Evolutionary conservation across 495 filamentous ascomycete species (phyloP).

Genomic region (Talaromyces ruber): DNA sequence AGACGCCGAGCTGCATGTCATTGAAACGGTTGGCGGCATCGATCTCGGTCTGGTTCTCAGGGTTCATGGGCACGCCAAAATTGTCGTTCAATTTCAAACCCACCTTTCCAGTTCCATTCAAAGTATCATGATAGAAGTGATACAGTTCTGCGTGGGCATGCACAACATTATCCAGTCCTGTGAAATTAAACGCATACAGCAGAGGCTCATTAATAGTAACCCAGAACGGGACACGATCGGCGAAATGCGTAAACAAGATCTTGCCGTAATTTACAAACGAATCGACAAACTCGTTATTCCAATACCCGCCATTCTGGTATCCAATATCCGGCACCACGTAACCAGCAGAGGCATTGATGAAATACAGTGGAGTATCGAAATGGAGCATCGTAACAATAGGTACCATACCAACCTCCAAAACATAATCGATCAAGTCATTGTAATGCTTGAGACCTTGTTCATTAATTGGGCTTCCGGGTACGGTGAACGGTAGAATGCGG

Average conservation of each 20-base stretch:
- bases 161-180: conserved; percentile 23
- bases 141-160: conserved; percentile 30
- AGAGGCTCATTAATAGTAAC: conserved; percentile 38
- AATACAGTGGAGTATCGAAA: conserved; percentile 28
- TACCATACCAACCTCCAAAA: conserved; percentile 29
- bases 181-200: conserved; percentile 21
- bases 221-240: conserved; percentile 36
- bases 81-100: conserved; percentile 34
- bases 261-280: conserved; percentile 31
- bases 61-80: conserved; percentile 29
- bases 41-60: conserved; percentile 23
- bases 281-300: conserved; percentile 24
- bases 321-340: conserved; percentile 18
- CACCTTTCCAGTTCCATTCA: conserved; percentile 30
- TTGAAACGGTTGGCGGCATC: conserved; percentile 29
- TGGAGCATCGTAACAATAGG: conserved; percentile 36
- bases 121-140: conserved; percentile 30
- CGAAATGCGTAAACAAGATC: conserved; percentile 30
- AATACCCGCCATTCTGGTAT: conserved; percentile 24
- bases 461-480: conserved; percentile 34
- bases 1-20: conserved; percentile 28
- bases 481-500: conserved; percentile 34
- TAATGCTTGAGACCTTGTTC: conserved; percentile 35
- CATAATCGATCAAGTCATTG: conserved; percentile 34
- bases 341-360: conserved; percentile 14